Percentiles rank a stretch among this genome's conserved stretches.
Evolutionary conservation across 2,329 filamentous ascomycete species (phyloP).

Genomic region (Pyrenophora teres): DNA sequence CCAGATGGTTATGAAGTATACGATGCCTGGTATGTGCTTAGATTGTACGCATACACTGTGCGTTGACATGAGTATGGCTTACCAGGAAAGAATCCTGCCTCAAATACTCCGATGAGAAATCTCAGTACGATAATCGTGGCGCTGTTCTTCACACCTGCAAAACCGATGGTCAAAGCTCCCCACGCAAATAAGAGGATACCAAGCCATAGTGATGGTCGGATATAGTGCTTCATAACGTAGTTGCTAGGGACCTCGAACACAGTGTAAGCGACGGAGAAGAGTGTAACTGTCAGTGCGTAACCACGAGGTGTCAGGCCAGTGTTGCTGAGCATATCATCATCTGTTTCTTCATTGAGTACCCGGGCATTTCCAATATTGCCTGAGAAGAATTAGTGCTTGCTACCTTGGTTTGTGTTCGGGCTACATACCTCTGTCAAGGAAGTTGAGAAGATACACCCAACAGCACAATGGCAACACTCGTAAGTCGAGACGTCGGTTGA

Average conservation of each 20-base stretch:
- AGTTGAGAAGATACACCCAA: slow-evolving; percentile 8
- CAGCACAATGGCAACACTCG: slow-evolving; percentile 5
- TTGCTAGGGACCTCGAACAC: slow-evolving; percentile 60
- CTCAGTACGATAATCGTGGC: slow-evolving; percentile 47
- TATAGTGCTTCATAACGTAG: slow-evolving; percentile 61
- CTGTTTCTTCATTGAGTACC: slow-evolving; percentile 64
- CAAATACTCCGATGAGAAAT: slow-evolving; percentile 42
- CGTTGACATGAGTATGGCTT: not conserved
- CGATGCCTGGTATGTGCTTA: slow-evolving; percentile 7
- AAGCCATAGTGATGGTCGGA: slow-evolving; percentile 44
- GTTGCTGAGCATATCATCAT: slow-evolving; percentile 65
- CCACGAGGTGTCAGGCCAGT: slow-evolving; percentile 60
- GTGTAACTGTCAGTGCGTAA: slow-evolving; percentile 53
- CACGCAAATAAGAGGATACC: slow-evolving; percentile 49
- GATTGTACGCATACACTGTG: not conserved
- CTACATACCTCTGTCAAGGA: slow-evolving; percentile 1
- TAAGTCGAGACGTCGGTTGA: slow-evolving; percentile 3
- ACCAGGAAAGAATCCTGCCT: slow-evolving; percentile 23
- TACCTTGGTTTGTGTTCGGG: not conserved
- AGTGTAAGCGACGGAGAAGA: slow-evolving; percentile 32
- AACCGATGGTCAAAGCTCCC: slow-evolving; percentile 52
- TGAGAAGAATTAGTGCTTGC: not conserved
- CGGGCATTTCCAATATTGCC: slow-evolving; percentile 65
- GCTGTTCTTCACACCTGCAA: slow-evolving; percentile 50
- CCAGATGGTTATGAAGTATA: slow-evolving; percentile 62